Conservation (phyloP, 169 alveolate species). For the Plasmodium cynomolgi region DNA sequence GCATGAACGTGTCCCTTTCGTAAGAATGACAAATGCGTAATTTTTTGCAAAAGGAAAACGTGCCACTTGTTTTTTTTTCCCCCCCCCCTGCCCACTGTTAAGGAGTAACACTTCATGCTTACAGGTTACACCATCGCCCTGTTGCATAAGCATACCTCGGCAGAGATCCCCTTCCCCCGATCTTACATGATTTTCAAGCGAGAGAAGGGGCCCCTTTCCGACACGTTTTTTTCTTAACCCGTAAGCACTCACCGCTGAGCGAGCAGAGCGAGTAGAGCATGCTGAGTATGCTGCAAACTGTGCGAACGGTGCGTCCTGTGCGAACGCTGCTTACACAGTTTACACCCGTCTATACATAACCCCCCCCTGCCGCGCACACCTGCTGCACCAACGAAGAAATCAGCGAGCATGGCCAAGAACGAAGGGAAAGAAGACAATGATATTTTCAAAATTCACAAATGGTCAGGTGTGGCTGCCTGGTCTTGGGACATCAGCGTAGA, state of each 20-base stretch:
- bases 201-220: background rate
- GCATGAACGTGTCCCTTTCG: background rate
- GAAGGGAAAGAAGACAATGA: constrained; percentile 27
- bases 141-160: background rate
- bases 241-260: background rate
- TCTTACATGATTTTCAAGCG: background rate
- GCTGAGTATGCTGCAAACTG: background rate
- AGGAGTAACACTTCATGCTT: background rate
- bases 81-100: background rate
- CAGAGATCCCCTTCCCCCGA: background rate
- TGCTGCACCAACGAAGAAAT: background rate
- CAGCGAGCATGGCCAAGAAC: constrained; percentile 17
- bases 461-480: constrained; percentile 99
- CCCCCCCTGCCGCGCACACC: background rate
- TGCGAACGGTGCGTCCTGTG: no score
- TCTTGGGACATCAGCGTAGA: constrained; percentile 99
- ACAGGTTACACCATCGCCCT: background rate
- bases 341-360: background rate
- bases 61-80: background rate
- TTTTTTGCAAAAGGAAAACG: background rate
- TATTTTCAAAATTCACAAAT: constrained; percentile 89
- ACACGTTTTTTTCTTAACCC: background rate
- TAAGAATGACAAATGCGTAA: background rate
- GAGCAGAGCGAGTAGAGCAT: background rate
- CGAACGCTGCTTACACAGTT: background rate